Conservation (phyloP, 2,329 filamentous ascomycete genomes). For the Aspergillus fumigatus region DNA sequence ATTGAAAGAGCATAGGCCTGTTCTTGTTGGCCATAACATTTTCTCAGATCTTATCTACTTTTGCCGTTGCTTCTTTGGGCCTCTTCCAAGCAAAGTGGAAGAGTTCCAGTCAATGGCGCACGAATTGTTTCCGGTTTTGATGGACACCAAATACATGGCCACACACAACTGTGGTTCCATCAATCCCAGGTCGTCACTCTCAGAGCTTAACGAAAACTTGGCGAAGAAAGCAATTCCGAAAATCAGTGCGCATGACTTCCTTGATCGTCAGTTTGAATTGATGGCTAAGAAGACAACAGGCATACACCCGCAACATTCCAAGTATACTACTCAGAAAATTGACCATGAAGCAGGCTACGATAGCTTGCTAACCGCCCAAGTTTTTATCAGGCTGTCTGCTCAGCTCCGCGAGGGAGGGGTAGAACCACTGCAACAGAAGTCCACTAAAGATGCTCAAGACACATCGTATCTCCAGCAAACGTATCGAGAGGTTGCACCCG, state of each 20-base stretch:
- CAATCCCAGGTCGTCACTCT: slow-evolving; percentile 40
- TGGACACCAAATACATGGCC: slow-evolving; percentile 62
- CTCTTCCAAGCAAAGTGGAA: slow-evolving; percentile 51
- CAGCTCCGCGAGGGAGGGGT: slow-evolving; percentile 43
- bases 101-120: slow-evolving; percentile 51
- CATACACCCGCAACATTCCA: slow-evolving; percentile 27
- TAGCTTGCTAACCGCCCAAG: slow-evolving; percentile 56
- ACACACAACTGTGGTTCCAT: slow-evolving; percentile 52
- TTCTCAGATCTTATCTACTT: slow-evolving; percentile 61
- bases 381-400: slow-evolving; percentile 53
- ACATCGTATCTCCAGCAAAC: not conserved
- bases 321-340: slow-evolving; percentile 23
- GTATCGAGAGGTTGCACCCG: not conserved
- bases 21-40: slow-evolving; percentile 60
- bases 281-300: slow-evolving; percentile 21
- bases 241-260: slow-evolving; percentile 23
- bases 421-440: not conserved
- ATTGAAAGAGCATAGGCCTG: slow-evolving; percentile 44
- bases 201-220: slow-evolving; percentile 25
- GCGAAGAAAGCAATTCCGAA: slow-evolving; percentile 21
- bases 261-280: not conserved
- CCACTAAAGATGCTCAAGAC: not conserved
- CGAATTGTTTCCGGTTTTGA: slow-evolving; percentile 51
- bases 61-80: slow-evolving; percentile 56
- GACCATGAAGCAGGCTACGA: slow-evolving; percentile 61